These are phyloP conservation scores for Scheffersomyces spartinae DNA, from an alignment of 805 yeast genomes.

Conservation along the genomic window DNA sequence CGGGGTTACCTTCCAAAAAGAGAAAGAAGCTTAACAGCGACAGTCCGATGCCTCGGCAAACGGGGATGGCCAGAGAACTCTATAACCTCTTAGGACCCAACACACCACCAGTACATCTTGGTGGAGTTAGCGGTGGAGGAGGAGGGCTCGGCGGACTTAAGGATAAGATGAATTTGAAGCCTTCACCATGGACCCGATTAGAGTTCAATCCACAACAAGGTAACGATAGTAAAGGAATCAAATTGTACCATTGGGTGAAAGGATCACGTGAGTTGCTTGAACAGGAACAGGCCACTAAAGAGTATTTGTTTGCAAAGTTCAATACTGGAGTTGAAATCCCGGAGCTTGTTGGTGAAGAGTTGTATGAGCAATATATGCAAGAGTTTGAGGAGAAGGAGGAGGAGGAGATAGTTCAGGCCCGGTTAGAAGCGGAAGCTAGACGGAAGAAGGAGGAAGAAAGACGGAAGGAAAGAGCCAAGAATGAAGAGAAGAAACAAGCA, in stretches of 20 bases:
- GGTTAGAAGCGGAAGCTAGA: constrained; percentile 1
- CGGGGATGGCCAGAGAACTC: constrained; percentile 84
- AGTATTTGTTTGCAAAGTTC: constrained; percentile 66
- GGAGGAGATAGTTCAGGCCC: constrained; percentile 4
- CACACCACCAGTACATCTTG: constrained; percentile 74
- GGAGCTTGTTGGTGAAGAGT: constrained; percentile 44
- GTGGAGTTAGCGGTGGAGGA: no score
- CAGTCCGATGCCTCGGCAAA: no score
- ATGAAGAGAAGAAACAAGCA: constrained; percentile 2
- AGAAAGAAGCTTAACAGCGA: no score
- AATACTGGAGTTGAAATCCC: constrained; percentile 65
- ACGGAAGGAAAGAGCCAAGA: constrained; percentile 1
- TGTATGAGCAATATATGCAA: constrained; percentile 42
- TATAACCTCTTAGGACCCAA: constrained; percentile 84
- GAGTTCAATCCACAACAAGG: constrained; percentile 44
- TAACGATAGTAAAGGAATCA: constrained; percentile 38
- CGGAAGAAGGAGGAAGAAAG: constrained; percentile 5
- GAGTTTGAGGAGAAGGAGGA: constrained; percentile 16
- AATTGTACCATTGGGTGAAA: constrained; percentile 77
- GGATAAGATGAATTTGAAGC: constrained; percentile 52
- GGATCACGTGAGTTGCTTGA: constrained; percentile 44
- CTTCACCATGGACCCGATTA: constrained; percentile 74
- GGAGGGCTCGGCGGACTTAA: no score
- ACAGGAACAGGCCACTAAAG: constrained; percentile 17
- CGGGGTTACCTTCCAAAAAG: constrained; percentile 29